Conservation (phyloP, 2,329 filamentous ascomycete species). For the Curvularia sp. region DNA sequence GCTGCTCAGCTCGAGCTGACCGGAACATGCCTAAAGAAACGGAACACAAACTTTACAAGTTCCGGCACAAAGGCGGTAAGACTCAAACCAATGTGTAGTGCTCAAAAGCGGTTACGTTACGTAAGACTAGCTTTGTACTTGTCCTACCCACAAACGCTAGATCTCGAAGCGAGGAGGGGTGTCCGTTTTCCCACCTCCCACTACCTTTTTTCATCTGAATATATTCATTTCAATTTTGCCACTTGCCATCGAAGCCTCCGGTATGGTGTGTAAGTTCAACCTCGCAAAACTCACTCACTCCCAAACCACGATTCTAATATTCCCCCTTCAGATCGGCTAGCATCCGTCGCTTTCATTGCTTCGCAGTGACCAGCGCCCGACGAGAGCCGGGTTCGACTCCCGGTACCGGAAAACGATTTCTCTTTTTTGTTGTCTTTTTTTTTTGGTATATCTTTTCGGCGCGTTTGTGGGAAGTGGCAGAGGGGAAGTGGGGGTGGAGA, state of each 20-base stretch:
- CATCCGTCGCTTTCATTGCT: slow-evolving; percentile 2
- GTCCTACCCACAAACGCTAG: neutral
- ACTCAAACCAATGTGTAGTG: neutral
- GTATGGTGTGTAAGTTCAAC: slow-evolving; percentile 1
- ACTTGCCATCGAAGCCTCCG: neutral
- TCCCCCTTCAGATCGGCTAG: neutral
- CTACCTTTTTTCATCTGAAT: neutral
- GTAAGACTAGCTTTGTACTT: neutral
- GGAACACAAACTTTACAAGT: neutral
- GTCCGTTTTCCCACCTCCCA: neutral
- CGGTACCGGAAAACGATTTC: neutral
- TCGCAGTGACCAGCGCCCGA: neutral
- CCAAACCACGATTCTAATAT: neutral
- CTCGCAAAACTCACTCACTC: neutral
- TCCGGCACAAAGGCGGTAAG: neutral
- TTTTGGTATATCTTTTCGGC: too few relatives aligned
- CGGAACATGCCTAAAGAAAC: neutral
- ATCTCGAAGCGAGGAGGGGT: neutral
- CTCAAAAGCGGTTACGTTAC: neutral
- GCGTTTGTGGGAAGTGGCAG: neutral
- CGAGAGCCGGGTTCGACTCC: slow-evolving; percentile 1
- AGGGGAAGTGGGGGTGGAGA: neutral
- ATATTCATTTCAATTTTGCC: neutral
- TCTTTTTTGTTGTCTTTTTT: neutral
- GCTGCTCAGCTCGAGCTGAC: neutral